These are phyloP conservation scores for Piedraia hortae DNA, from an alignment of 2,329 filamentous ascomycete genomes.

Conservation along the genomic window DNA sequence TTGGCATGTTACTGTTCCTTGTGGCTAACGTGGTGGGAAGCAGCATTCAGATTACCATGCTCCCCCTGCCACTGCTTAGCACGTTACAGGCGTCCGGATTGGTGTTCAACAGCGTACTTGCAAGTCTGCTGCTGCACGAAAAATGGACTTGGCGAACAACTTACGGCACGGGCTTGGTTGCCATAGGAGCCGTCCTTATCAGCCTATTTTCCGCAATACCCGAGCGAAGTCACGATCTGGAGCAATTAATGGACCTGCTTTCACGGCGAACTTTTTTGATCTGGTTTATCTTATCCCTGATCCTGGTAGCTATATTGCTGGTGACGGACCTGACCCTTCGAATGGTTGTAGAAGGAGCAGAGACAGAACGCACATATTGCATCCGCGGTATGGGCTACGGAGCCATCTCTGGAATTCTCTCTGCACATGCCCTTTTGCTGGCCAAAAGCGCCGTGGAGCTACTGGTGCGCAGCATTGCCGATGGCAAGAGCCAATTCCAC, in stretches of 20 bases:
- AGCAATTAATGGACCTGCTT: conserved; percentile 53
- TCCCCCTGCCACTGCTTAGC: conserved; percentile 79
- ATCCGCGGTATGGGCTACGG: conserved; percentile 68
- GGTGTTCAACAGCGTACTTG: conserved; percentile 96
- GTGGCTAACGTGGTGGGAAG: conserved; percentile 82
- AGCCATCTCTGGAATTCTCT: conserved; percentile 65
- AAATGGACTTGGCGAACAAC: conserved; percentile 88
- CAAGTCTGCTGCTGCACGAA: conserved; percentile 71
- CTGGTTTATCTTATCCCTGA: conserved; percentile 63
- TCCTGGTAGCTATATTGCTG: conserved; percentile 42
- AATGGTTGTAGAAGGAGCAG: conserved; percentile 10
- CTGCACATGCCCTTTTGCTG: conserved; percentile 73
- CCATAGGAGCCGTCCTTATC: conserved; percentile 66
- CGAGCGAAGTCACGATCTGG: conserved; percentile 67
- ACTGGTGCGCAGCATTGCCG: conserved; percentile 60
- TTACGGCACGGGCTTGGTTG: conserved; percentile 67
- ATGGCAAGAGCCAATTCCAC: conserved; percentile 76
- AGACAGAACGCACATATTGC: conserved; percentile 24
- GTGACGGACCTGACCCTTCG: conserved; percentile 27
- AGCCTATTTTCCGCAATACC: conserved; percentile 83
- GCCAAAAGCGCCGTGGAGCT: conserved; percentile 94
- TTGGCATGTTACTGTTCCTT: conserved; percentile 90
- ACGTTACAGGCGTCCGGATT: conserved; percentile 86
- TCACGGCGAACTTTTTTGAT: conserved; percentile 47
- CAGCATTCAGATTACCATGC: conserved; percentile 87